Conservation (phyloP, 1,284 basidiomycete genomes). For the Pyrrhoderma lamaoense region DNA sequence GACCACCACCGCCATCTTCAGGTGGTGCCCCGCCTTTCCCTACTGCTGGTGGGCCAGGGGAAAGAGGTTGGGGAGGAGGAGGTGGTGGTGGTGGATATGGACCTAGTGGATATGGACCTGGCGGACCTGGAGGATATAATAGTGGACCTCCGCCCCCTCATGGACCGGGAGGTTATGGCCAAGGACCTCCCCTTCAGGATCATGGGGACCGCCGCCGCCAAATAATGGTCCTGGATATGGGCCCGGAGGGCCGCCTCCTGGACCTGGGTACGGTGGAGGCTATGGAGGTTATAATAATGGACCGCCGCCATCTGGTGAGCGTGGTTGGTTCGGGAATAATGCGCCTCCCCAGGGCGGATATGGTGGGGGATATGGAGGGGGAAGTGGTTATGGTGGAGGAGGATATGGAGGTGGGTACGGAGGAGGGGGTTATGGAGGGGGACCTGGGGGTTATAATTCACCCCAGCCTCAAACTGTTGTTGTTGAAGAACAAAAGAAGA, state of each 20-base stretch:
- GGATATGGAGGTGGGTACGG: slow-evolving; percentile 24
- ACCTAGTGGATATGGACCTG: slow-evolving; percentile 5
- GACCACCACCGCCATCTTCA: slow-evolving; percentile 29
- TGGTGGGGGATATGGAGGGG: slow-evolving; percentile 13
- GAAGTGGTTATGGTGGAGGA: slow-evolving; percentile 12
- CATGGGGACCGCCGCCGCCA: not conserved
- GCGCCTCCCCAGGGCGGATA: slow-evolving; percentile 16
- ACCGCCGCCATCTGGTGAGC: slow-evolving; percentile 4
- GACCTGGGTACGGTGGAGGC: slow-evolving; percentile 9
- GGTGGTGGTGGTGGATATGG: slow-evolving; percentile 5
- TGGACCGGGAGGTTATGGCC: not conserved
- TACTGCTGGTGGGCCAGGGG: not conserved
- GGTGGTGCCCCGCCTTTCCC: slow-evolving; percentile 15
- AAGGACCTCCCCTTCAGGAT: not conserved
- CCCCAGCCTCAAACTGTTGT: too few species aligned
- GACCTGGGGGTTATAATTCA: too few species aligned
- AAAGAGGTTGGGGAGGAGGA: not conserved
- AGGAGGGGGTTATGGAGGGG: not conserved
- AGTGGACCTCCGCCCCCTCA: not conserved
- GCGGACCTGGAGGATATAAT: not conserved
- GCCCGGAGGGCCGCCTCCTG: slow-evolving; percentile 15
- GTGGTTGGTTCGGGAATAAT: slow-evolving; percentile 28
- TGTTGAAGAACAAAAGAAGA: slow-evolving; percentile 31
- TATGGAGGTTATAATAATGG: not conserved
- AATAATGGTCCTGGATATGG: slow-evolving; percentile 12